These are phyloP conservation scores for Diplotaxis tenuifolia DNA, from an alignment of 345 rosid species.

Conservation along the genomic window DNA sequence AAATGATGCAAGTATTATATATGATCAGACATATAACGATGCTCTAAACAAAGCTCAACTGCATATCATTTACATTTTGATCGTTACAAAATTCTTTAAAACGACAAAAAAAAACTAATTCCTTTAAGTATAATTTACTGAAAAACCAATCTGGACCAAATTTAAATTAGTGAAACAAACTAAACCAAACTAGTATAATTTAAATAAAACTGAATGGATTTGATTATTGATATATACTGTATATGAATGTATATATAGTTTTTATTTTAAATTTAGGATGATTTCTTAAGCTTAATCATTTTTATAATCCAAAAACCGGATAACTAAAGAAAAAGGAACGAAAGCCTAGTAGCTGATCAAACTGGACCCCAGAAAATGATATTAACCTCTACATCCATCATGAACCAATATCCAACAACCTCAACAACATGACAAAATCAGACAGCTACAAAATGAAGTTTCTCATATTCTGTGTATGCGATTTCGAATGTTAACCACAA, in stretches of 20 bases:
- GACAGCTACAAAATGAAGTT: not conserved
- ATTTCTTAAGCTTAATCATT: not conserved
- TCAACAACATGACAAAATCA: not conserved
- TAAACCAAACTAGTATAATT: not conserved
- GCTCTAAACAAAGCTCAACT: not conserved
- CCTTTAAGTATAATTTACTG: not conserved
- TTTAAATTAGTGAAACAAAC: not conserved
- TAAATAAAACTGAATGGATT: not conserved
- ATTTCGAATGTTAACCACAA: not conserved
- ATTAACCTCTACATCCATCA: not conserved
- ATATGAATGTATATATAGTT: not conserved
- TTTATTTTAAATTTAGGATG: not conserved
- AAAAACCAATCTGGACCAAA: not conserved
- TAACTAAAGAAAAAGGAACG: not conserved
- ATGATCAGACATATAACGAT: not conserved
- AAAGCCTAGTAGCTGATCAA: slow-evolving; percentile 1
- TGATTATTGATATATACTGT: no score
- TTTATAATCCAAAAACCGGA: not conserved
- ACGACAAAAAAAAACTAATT: no score
- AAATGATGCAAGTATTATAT: not conserved
- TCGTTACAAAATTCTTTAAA: not conserved
- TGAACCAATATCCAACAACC: not conserved
- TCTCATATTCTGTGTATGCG: not conserved
- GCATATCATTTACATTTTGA: not conserved
- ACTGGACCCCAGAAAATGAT: not conserved